A percentile compares a stretch with the other conserved stretches of the same genome.
These are phyloP conservation scores for Arthrobotrys sphaeroides DNA, from an alignment of 2,329 filamentous ascomycete genomes.

Conservation along the genomic window DNA sequence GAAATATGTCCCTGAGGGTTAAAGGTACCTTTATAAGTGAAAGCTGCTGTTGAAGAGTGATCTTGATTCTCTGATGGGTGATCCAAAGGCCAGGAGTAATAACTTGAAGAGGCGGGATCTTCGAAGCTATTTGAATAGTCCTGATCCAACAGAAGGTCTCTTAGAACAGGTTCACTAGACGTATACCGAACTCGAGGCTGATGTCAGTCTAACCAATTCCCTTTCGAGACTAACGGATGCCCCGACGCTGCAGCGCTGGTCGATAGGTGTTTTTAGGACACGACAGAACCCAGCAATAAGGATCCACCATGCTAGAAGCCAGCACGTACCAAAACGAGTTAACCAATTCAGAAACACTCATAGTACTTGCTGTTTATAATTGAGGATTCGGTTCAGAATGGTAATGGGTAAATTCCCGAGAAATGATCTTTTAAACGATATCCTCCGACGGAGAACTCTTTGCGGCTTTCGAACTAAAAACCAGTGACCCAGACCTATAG, in stretches of 20 bases:
- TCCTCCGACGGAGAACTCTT: background rate
- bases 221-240: background rate
- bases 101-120: background rate
- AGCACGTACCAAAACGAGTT: constrained; percentile 14
- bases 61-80: background rate
- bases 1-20: background rate
- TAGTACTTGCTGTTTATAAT: constrained; percentile 9
- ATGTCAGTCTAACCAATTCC: background rate
- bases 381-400: background rate
- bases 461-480: background rate
- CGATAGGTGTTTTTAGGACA: background rate
- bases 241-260: background rate
- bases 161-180: background rate
- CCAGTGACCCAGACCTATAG: background rate
- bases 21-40: background rate
- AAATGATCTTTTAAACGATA: constrained; percentile 12
- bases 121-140: background rate
- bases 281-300: background rate
- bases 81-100: background rate
- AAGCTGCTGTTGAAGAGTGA: background rate
- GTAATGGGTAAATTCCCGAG: background rate
- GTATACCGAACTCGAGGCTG: background rate
- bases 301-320: background rate
- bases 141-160: background rate
- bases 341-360: constrained; percentile 18